Base-by-base conservation (phyloP, 2,329 filamentous ascomycete genomes). In the Davidsoniella eucalypti region DNA sequence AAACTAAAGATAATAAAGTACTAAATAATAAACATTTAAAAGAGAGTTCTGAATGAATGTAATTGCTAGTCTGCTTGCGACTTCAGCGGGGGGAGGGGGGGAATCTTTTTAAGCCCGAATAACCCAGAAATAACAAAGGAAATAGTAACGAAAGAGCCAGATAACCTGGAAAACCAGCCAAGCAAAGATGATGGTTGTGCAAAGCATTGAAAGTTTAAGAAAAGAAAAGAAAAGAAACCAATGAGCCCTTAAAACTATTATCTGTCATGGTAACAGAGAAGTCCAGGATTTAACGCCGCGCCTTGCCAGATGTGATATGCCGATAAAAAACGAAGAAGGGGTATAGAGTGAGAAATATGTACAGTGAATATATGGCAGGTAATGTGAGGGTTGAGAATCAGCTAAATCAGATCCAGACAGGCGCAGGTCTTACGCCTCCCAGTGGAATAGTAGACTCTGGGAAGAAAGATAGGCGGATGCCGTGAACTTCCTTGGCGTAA, bases 401-500 rank as follows among this genome's bases (percentile, higher is more conserved):
- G 36, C 36, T 33, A 37, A 12, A 51, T 57, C 45, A 76, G 55
- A 77, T 77, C 74, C 74, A 77, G 49, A 70, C 62, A 10, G 65
- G 53, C 23, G 53, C 56, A 44, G 63, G 60, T 16, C 47, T 58
- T 17, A 29, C 50, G 9, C 46, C 50, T 23, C 50, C 50, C n/a
- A 36, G 29, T 5, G 50, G 50, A 33, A 52, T 42, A 3, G 39
- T 38, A 16, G 59, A 54, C 41, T 67, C 65, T 9, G 59, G 68
- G 60, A 83, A 81, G 61, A 82, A 78, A 53, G 69, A 72, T 46
- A 71, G 64, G 58, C 83, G 73, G 12, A 94, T 65, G 51, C 74
- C 76, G 56, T 84, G 74, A 52, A 96, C 83, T 61, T 94, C 88
- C 42, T 70, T 68, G 53, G 93, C 67, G 66, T 98, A 98, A 59